A percentile compares a stretch with the other conserved stretches of the same genome.
Conservation (phyloP, 169 alveolate species). For the Eimeria sp. region DNA sequence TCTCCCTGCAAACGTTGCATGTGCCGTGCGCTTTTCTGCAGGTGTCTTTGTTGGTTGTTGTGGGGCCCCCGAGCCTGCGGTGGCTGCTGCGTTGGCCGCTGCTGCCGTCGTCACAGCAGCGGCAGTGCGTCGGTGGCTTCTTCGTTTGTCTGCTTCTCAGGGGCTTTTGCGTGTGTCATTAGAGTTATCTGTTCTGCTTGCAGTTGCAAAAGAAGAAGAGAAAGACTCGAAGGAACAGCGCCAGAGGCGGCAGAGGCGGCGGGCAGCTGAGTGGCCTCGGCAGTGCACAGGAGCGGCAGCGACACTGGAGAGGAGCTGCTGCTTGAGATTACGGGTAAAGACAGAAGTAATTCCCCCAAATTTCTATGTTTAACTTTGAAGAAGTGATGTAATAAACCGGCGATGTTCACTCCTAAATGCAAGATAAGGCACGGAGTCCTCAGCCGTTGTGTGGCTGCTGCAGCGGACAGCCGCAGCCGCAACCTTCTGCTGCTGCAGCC, state of each 20-base stretch:
- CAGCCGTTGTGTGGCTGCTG: slow-evolving; percentile 38
- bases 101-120: slow-evolving; percentile 34
- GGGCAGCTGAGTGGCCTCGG: slow-evolving; percentile 34
- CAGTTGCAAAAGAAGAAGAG: neutral
- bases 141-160: slow-evolving; percentile 9
- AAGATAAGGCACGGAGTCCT: neutral
- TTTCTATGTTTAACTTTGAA: neutral
- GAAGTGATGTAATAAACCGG: neutral
- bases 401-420: neutral
- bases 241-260: slow-evolving; percentile 1
- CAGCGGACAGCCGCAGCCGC: slow-evolving; percentile 72
- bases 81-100: slow-evolving; percentile 6
- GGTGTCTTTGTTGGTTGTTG: neutral
- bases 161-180: neutral
- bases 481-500: slow-evolving; percentile 4
- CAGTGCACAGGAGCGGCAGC: slow-evolving; percentile 47
- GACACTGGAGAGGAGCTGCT: neutral
- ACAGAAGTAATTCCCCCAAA: neutral
- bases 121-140: neutral
- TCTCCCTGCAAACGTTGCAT: neutral
- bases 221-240: neutral
- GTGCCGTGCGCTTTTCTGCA: neutral
- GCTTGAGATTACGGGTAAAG: neutral
- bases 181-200: neutral
- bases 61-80: slow-evolving; percentile 6